Evolutionary conservation across 345 rosid species (phyloP).

Genomic region (Brassica nigra): DNA sequence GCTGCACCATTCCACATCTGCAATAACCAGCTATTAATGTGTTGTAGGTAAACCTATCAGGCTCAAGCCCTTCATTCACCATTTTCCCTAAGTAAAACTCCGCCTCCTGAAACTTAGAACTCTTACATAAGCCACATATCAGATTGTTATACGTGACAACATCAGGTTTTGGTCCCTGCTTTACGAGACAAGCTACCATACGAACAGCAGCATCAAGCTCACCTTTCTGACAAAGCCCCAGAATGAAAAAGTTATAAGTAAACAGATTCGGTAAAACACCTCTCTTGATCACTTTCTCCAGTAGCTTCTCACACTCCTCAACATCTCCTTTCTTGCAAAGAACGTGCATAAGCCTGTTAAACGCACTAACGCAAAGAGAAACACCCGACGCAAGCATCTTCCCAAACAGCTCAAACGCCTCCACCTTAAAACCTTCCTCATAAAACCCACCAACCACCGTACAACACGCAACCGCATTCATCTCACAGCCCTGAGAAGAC

Average conservation of each 20-base stretch:
- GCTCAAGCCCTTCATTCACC: conserved; percentile 80
- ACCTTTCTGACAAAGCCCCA: conserved; percentile 77
- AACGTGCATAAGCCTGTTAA: conserved; percentile 79
- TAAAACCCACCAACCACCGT: conserved; percentile 76
- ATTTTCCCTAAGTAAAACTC: conserved; percentile 71
- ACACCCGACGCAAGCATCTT: conserved; percentile 67
- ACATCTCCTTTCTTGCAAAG: conserved; percentile 79
- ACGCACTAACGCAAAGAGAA: conserved; percentile 55
- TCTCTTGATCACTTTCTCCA: conserved; percentile 70
- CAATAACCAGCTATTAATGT: conserved; percentile 74
- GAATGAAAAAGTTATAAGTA: conserved; percentile 79
- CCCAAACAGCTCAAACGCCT: conserved; percentile 74
- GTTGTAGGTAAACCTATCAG: conserved; percentile 78
- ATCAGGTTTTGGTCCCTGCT: conserved; percentile 70
- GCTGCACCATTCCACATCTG: conserved; percentile 60
- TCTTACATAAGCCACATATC: conserved; percentile 77
- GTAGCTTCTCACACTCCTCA: conserved; percentile 70
- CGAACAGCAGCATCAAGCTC: conserved; percentile 56
- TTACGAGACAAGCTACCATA: conserved; percentile 58
- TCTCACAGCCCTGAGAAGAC: conserved; percentile 73
- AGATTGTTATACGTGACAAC: conserved; percentile 79
- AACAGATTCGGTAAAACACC: conserved; percentile 76
- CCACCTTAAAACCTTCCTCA: conserved; percentile 49
- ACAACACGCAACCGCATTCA: conserved; percentile 79
- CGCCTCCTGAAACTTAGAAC: conserved; percentile 62